Conservation (phyloP, 768 basidiomycete species). For the Imleria badia region DNA sequence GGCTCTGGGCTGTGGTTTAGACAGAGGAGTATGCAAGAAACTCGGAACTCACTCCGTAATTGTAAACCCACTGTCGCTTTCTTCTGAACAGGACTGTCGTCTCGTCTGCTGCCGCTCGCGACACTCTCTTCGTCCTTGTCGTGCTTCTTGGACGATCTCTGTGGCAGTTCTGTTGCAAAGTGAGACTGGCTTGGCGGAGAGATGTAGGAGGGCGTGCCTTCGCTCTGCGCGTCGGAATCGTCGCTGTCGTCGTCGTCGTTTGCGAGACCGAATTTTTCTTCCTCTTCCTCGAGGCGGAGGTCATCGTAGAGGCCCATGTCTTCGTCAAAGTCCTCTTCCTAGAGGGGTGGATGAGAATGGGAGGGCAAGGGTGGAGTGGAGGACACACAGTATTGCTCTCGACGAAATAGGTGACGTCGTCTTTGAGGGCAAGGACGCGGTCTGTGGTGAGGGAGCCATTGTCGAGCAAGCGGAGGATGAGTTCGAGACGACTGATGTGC, state of each 20-base stretch:
- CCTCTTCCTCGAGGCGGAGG: constrained; percentile 94
- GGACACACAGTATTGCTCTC: constrained; percentile 88
- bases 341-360: constrained; percentile 21
- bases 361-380: constrained; percentile 2
- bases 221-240: constrained; percentile 70
- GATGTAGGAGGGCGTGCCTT: constrained; percentile 47
- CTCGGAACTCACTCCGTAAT: constrained; percentile 63
- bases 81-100: constrained; percentile 79
- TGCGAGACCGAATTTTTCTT: constrained; percentile 85
- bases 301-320: constrained; percentile 98
- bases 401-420: constrained; percentile 95
- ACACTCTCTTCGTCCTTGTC: constrained; percentile 71
- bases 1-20: constrained; percentile 48
- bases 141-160: constrained; percentile 73
- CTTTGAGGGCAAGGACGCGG: constrained; percentile 77
- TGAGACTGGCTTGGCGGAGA: not conserved
- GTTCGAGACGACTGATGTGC: constrained; percentile 91
- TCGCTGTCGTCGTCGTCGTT: constrained; percentile 68
- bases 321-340: constrained; percentile 98
- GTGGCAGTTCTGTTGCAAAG: constrained; percentile 51
- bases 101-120: constrained; percentile 65
- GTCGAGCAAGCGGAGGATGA: constrained; percentile 89
- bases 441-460: constrained; percentile 89
- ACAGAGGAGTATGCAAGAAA: constrained; percentile 1
- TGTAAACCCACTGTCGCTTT: constrained; percentile 64